These are phyloP conservation scores for Claviceps pusilla DNA, from an alignment of 2,329 filamentous ascomycete genomes.

Conservation along the genomic window DNA sequence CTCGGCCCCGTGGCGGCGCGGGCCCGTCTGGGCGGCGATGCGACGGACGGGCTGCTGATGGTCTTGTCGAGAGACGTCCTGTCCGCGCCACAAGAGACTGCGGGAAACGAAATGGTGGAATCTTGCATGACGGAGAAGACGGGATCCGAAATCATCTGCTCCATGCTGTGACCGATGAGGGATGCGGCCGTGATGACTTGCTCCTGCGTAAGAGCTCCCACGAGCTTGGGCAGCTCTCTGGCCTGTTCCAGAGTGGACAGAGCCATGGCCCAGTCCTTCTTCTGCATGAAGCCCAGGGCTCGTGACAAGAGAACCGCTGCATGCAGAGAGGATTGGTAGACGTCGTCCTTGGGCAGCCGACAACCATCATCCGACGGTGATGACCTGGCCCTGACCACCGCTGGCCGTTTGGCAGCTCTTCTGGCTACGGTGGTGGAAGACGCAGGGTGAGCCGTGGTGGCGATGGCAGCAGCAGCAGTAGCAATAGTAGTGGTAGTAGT, in stretches of 20 bases:
- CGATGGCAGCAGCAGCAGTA: constrained; percentile 10
- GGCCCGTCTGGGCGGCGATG: constrained; percentile 22
- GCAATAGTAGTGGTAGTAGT: constrained; percentile 4
- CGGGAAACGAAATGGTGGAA: constrained; percentile 77
- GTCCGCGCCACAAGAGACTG: constrained; percentile 36
- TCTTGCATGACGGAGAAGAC: constrained; percentile 84
- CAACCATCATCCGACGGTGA: constrained; percentile 7
- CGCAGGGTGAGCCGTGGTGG: neutral
- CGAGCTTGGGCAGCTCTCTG: constrained; percentile 26
- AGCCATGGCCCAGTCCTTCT: constrained; percentile 44
- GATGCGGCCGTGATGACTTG: constrained; percentile 53
- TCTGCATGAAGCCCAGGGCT: constrained; percentile 30
- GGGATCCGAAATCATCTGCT: constrained; percentile 62
- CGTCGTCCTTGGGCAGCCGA: constrained; percentile 15
- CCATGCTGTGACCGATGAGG: constrained; percentile 51
- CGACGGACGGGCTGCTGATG: constrained; percentile 14
- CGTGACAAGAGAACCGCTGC: constrained; percentile 21
- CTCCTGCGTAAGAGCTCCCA: constrained; percentile 28
- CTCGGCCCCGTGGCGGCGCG: constrained; percentile 12
- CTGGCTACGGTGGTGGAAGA: constrained; percentile 5
- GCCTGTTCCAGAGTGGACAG: constrained; percentile 38
- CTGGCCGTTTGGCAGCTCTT: constrained; percentile 9
- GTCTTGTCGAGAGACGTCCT: constrained; percentile 21
- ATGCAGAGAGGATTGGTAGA: constrained; percentile 23
- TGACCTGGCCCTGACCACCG: constrained; percentile 8